Evolutionary conservation across 495 filamentous ascomycete genomes (phyloP).

Genomic region (Podospora sp.): DNA sequence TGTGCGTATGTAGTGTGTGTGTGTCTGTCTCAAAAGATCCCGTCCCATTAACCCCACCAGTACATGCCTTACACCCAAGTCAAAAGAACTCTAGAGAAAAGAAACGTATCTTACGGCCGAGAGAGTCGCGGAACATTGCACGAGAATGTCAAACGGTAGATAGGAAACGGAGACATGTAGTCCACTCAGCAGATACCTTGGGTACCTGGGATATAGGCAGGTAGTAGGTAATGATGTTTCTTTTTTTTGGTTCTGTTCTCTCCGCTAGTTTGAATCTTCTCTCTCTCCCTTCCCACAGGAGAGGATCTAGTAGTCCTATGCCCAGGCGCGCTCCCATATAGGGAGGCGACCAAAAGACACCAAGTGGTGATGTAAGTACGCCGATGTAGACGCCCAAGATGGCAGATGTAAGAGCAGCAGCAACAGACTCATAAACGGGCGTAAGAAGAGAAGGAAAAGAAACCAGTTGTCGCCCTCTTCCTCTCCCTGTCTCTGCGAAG

Average conservation of each 20-base stretch:
- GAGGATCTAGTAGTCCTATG: constrained; percentile 4
- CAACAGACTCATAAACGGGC: neutral
- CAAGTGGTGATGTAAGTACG: neutral
- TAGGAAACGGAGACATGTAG: neutral
- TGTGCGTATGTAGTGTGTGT: too few relatives aligned
- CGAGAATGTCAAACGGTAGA: neutral
- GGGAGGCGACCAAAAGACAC: neutral
- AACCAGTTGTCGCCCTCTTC: neutral
- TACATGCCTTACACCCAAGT: neutral
- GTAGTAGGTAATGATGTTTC: neutral
- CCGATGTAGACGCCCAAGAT: neutral
- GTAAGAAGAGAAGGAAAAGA: neutral
- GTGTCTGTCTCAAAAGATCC: neutral
- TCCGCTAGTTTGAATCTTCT: neutral
- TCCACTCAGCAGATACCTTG: neutral
- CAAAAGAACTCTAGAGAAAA: neutral
- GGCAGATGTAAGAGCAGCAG: neutral
- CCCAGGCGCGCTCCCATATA: neutral
- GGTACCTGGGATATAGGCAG: neutral
- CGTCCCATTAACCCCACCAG: neutral
- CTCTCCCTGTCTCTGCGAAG: neutral
- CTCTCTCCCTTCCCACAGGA: neutral
- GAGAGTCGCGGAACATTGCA: neutral
- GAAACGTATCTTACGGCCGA: neutral
- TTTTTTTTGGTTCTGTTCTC: neutral